Percentiles rank a stretch among this genome's conserved stretches.
Conservation (phyloP, 768 basidiomycete genomes). For the Auricularia sp. region DNA sequence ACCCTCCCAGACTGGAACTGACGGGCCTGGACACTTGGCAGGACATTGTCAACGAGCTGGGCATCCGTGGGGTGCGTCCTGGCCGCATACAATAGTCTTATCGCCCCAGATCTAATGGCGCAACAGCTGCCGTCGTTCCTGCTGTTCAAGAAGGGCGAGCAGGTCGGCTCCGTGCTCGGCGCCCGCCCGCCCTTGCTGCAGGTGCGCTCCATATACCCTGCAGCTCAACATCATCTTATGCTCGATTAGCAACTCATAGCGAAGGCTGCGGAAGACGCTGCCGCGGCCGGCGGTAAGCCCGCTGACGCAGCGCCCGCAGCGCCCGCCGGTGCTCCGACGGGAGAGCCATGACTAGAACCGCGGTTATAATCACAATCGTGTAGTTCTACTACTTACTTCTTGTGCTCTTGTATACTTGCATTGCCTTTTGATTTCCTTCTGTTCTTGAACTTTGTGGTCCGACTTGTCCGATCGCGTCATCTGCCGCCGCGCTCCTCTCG, state of each 20-base stretch:
- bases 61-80: conserved; percentile 48
- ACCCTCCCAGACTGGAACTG: background rate
- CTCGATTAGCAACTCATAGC: background rate
- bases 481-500: too few species aligned
- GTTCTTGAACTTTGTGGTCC: too few species aligned
- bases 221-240: background rate
- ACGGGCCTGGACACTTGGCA: conserved; percentile 20
- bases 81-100: background rate
- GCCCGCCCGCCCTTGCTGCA: background rate
- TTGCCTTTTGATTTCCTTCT: too few species aligned
- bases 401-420: too few species aligned
- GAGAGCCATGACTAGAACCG: too few species aligned
- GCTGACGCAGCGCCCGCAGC: background rate
- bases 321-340: background rate
- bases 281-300: background rate
- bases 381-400: too few species aligned
- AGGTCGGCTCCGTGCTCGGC: conserved; percentile 14
- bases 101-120: conserved; percentile 9
- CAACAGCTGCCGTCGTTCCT: conserved; percentile 38
- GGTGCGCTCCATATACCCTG: background rate
- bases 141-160: conserved; percentile 27
- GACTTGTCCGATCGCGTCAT: too few species aligned
- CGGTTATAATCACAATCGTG: too few species aligned
- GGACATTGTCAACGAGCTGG: conserved; percentile 35
- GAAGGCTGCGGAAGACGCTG: background rate